Conservation (phyloP, 2,329 filamentous ascomycete species). For the Grosmannia huntii region DNA sequence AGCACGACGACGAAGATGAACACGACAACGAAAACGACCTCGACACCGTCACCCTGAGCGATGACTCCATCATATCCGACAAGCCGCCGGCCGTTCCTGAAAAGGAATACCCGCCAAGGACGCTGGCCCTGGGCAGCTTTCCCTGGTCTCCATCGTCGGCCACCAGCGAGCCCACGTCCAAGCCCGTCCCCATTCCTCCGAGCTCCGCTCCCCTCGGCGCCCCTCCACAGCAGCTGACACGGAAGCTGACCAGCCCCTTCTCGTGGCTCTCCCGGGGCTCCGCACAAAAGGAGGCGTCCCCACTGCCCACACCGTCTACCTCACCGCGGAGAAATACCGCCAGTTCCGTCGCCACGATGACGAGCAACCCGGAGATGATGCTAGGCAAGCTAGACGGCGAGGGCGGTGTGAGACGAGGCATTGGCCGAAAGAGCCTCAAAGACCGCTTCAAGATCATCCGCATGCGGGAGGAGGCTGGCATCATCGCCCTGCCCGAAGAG, state of each 20-base stretch:
- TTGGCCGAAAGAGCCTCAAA: conserved; percentile 52
- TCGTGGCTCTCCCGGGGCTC: conserved; percentile 67
- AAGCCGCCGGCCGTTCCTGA: conserved; percentile 7
- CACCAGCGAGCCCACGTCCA: conserved; percentile 29
- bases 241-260: conserved; percentile 81
- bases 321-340: conserved; percentile 55
- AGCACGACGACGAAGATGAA: conserved; percentile 13
- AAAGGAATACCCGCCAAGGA: conserved; percentile 28
- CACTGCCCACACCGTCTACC: conserved; percentile 26
- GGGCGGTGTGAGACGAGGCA: conserved; percentile 25
- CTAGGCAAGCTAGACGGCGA: conserved; percentile 63
- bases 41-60: conserved; percentile 55
- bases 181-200: conserved; percentile 23
- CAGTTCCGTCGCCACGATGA: conserved; percentile 65
- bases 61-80: conserved; percentile 26
- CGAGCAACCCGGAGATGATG: conserved; percentile 72
- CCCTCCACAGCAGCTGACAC: conserved; percentile 23
- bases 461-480: conserved; percentile 58
- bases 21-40: conserved; percentile 23
- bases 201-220: conserved; percentile 17
- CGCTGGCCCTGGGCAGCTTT: conserved; percentile 55
- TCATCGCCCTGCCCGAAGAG: conserved; percentile 31
- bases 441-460: conserved; percentile 69
- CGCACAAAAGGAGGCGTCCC: conserved; percentile 41
- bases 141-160: conserved; percentile 48